Percentiles rank a stretch among this genome's conserved stretches.
Conservation (phyloP, 2,329 filamentous ascomycete genomes). For the Monilinia laxa region DNA sequence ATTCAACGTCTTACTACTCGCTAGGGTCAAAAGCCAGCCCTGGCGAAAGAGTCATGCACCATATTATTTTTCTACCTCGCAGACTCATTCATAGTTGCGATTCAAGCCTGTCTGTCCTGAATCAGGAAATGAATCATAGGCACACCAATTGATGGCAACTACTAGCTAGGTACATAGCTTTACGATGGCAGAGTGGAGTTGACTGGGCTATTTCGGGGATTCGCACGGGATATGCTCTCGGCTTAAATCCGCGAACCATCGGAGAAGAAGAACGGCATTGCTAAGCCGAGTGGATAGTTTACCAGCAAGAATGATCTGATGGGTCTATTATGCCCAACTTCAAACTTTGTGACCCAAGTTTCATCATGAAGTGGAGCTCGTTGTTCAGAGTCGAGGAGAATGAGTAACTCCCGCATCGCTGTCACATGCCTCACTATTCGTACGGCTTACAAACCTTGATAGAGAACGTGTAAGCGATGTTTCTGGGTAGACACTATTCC, state of each 20-base stretch:
- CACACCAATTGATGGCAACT: no score
- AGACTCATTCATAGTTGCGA: conserved; percentile 18
- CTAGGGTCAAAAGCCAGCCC: no score
- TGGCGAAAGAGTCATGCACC: conserved; percentile 10
- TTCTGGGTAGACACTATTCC: not conserved
- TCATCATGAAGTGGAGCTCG: not conserved
- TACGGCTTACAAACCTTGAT: not conserved
- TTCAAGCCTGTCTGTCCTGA: not conserved
- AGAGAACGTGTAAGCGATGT: not conserved
- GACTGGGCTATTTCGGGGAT: not conserved
- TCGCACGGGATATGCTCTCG: not conserved
- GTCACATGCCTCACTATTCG: not conserved
- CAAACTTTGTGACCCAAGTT: not conserved
- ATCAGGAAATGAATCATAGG: not conserved
- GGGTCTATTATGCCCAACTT: not conserved
- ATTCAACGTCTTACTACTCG: no score
- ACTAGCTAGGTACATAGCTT: no score
- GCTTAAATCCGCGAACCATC: conserved; percentile 9
- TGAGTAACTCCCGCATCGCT: not conserved
- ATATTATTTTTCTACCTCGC: conserved; percentile 7
- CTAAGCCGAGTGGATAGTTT: not conserved
- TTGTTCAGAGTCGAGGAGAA: not conserved
- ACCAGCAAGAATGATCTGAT: not conserved
- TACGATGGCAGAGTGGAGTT: no score
- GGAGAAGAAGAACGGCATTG: not conserved